These are phyloP conservation scores for Karstenula rhodostoma DNA, from an alignment of 2,329 filamentous ascomycete genomes.

Conservation along the genomic window DNA sequence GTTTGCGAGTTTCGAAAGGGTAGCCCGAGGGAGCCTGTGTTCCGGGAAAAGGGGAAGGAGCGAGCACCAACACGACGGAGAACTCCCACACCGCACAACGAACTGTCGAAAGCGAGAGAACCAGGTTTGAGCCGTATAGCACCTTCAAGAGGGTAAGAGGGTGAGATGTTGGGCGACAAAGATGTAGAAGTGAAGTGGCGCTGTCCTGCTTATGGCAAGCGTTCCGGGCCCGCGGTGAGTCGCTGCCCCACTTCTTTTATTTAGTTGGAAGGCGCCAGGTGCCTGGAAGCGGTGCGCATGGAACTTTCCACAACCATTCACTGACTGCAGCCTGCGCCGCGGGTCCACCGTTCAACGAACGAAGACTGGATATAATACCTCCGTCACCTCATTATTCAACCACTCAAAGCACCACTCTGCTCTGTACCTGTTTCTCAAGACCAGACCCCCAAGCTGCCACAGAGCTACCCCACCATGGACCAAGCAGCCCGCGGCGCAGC, in stretches of 20 bases:
- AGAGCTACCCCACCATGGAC: constrained; percentile 55
- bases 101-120: background rate
- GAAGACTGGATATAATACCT: background rate
- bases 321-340: constrained; percentile 14
- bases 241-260: constrained; percentile 3
- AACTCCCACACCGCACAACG: background rate
- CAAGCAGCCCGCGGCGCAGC: constrained; percentile 64
- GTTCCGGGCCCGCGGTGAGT: background rate
- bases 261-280: constrained; percentile 2
- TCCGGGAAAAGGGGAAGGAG: background rate
- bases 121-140: background rate
- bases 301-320: constrained; percentile 5
- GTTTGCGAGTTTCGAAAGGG: background rate
- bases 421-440: background rate
- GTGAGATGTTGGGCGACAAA: background rate
- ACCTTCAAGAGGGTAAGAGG: background rate
- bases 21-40: background rate
- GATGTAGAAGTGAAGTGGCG: background rate
- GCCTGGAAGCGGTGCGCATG: constrained; percentile 2
- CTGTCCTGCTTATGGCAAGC: background rate
- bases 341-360: background rate
- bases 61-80: background rate
- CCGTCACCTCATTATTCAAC: too few species aligned
- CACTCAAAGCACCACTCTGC: too few species aligned
- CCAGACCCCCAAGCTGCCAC: background rate